phyloP scores from a whole-genome alignment of 2,329 filamentous ascomycete genomes.

The Diplodia seriata region DNA sequence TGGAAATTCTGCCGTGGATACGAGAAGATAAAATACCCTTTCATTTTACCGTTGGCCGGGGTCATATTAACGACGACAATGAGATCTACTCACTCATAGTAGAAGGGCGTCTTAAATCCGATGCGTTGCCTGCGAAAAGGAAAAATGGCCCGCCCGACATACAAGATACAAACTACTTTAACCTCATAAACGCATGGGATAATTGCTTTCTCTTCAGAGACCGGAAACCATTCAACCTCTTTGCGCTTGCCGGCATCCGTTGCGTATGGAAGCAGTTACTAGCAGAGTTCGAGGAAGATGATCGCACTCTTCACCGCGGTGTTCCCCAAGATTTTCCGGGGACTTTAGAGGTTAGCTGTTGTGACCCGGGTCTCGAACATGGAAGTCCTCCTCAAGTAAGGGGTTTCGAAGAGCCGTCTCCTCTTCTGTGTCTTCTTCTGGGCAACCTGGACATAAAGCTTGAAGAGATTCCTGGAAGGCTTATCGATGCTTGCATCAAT shows the following conservation, averaged over 20 bases:
- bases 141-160: no score
- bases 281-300: background rate
- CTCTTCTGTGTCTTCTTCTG: background rate
- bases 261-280: background rate
- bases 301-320: background rate
- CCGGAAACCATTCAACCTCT: background rate
- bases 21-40: background rate
- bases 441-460: background rate
- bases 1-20: background rate
- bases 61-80: fast-evolving
- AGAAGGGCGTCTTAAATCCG: no score
- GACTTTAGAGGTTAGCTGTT: no score
- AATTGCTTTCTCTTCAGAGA: background rate
- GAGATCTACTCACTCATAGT: fast-evolving
- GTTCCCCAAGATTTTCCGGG: no score
- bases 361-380: no score
- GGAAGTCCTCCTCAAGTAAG: no score
- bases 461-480: background rate
- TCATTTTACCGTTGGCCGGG: background rate
- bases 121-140: no score
- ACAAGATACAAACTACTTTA: fast-evolving
- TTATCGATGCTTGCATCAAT: background rate
- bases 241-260: background rate
- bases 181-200: no score
- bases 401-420: background rate